Conservation (phyloP, 768 basidiomycete species). For the Hygrophorus pudorinus region DNA sequence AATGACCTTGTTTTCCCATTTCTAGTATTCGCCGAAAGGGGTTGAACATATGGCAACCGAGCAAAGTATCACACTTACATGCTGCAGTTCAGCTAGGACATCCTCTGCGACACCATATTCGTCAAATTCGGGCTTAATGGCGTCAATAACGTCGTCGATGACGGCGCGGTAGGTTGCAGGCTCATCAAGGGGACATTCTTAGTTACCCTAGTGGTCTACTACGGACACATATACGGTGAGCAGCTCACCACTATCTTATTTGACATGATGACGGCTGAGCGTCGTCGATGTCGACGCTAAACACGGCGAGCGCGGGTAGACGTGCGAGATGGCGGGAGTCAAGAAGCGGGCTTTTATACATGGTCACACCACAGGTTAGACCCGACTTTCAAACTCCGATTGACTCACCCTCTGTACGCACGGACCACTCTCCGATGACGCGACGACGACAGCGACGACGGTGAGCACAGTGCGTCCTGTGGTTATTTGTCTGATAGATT, state of each 20-base stretch:
- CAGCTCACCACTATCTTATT: constrained; percentile 98
- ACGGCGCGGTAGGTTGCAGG: constrained; percentile 85
- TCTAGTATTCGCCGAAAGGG: constrained; percentile 34
- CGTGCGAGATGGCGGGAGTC: constrained; percentile 31
- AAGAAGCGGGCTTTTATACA: constrained; percentile 41
- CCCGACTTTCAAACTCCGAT: constrained; percentile 38
- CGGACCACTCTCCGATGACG: constrained; percentile 20
- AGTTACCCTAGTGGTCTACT: constrained; percentile 46
- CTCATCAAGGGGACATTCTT: constrained; percentile 36
- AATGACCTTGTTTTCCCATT: constrained; percentile 94
- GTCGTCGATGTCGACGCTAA: constrained; percentile 26
- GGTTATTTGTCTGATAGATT: too few relatives aligned
- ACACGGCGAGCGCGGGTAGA: constrained; percentile 23
- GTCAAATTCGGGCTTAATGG: constrained; percentile 91
- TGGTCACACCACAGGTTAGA: constrained; percentile 29
- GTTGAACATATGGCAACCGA: constrained; percentile 4
- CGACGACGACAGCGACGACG: not conserved
- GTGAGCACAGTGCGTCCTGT: not conserved
- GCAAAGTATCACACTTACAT: constrained; percentile 43
- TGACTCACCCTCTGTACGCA: constrained; percentile 26
- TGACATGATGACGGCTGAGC: too few relatives aligned
- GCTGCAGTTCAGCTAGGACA: constrained; percentile 79
- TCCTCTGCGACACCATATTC: constrained; percentile 92
- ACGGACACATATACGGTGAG: constrained; percentile 53
- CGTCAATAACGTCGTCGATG: constrained; percentile 90